Evolutionary conservation across 139 green algal species (phyloP), one percentile per base, ranked within the genome.

Genomic region (Marvania coccoides): DNA sequence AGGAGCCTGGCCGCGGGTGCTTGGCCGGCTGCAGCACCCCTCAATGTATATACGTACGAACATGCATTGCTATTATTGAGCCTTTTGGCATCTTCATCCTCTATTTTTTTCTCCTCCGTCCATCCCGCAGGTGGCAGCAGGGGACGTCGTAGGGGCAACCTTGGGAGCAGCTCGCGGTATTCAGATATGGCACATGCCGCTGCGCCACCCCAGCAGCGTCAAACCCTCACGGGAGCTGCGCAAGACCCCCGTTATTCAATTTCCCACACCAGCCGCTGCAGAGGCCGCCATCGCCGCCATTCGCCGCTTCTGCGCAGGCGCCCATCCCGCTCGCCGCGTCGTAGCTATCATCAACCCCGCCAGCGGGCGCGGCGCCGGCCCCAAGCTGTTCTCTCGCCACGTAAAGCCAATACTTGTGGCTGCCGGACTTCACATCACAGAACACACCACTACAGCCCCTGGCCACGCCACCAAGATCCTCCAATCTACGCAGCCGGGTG

Each of bases 321-420:
- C 73, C 74, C 42, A 19, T 51, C 42, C 42, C 19, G 42, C 42
- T 51, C 73, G 48, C 1, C 67, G 63, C 0, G 15, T 91, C 19
- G 33, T 86, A 1, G 71, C 75, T 0, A 69, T 92, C 38, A 67
- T 88, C 46, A 92, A 92, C 61, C 86, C 86, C 15, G 55, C 40
- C 33, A 85, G 78, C 56, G 85, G 85, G 12, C 61, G 58, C 5
- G 80, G 84, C 56, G 81, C 34, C 78, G 68, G 53, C 0, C 28
- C 35, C 1, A 28, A 47, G 14, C 45, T 86, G 14, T 67, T 85
- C 24, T 30, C 63, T 10, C 29, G 38, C 10, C 31, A 55, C 36
- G 65, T 87, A 40, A 47, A 78, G 58, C 78, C 81, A 0, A 64
- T 87, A 13, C 65, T 92, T 46, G 74, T 85, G 19, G 81, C 78